phyloP scores from a whole-genome alignment of 2,329 filamentous ascomycete species.

The Akanthomyces dipterigenus region DNA sequence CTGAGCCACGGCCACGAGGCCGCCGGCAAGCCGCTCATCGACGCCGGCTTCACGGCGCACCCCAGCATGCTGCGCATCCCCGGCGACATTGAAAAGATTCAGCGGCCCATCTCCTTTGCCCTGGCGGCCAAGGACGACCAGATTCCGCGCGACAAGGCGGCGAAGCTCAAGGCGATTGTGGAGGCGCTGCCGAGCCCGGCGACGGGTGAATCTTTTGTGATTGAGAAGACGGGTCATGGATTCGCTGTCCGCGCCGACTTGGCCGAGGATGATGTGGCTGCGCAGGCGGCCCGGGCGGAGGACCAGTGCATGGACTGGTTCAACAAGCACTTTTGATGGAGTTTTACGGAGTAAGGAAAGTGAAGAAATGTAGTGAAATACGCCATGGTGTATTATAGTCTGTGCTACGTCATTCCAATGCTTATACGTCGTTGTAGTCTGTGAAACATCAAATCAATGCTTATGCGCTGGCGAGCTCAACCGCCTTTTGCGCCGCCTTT shows the following conservation, averaged over 20 bases:
- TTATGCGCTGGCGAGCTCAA: constrained; percentile 17
- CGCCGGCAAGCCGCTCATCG: constrained; percentile 34
- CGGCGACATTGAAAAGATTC: constrained; percentile 38
- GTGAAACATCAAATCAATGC: background rate
- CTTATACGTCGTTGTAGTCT: too few species aligned
- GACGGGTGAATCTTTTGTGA: constrained; percentile 31
- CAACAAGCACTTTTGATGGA: constrained; percentile 16
- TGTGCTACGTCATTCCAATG: too few species aligned
- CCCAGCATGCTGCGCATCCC: constrained; percentile 43
- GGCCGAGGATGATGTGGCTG: constrained; percentile 18
- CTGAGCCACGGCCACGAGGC: constrained; percentile 34
- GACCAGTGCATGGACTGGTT: constrained; percentile 30
- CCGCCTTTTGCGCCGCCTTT: constrained; percentile 16
- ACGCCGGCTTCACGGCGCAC: constrained; percentile 47
- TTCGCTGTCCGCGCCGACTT: constrained; percentile 32
- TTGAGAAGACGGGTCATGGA: constrained; percentile 33
- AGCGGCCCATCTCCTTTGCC: constrained; percentile 38
- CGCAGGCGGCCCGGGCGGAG: constrained; percentile 25
- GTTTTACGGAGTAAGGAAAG: background rate
- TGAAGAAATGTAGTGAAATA: background rate
- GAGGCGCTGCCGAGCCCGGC: constrained; percentile 25
- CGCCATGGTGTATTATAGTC: background rate
- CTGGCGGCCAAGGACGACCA: constrained; percentile 38
- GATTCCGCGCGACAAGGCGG: constrained; percentile 27
- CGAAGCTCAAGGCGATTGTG: constrained; percentile 28